These are phyloP conservation scores for Sclerotinia trifoliorum DNA, from an alignment of 2,329 filamentous ascomycete genomes.

Conservation along the genomic window DNA sequence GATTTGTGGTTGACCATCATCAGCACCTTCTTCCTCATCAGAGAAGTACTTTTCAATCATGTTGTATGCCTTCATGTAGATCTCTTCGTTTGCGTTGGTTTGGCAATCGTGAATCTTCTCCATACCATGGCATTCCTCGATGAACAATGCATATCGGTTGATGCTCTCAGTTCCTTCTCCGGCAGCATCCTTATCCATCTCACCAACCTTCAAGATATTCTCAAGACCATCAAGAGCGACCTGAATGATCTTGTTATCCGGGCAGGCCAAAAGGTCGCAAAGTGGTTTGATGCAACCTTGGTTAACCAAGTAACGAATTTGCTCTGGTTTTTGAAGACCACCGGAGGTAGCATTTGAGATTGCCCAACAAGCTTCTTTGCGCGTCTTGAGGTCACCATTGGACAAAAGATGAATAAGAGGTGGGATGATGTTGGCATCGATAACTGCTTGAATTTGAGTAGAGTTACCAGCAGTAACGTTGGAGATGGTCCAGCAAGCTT, in stretches of 20 bases:
- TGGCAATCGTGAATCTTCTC: constrained; percentile 99
- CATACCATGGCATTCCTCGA: constrained; percentile 98
- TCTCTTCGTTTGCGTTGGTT: constrained; percentile 99
- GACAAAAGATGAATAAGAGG: constrained; percentile 94
- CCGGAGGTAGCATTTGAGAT: constrained; percentile 98
- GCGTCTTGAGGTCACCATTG: constrained; percentile 97
- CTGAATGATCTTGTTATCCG: constrained; percentile 99
- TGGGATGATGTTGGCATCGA: constrained; percentile 95
- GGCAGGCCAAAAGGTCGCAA: constrained; percentile 91
- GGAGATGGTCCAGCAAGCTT: constrained; percentile 99
- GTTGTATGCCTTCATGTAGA: constrained; percentile 99
- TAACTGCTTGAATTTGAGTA: constrained; percentile 92
- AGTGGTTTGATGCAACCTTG: constrained; percentile 97
- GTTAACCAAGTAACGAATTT: constrained; percentile 91
- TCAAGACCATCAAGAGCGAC: constrained; percentile 95
- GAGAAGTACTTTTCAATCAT: constrained; percentile 99
- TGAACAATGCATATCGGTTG: constrained; percentile 96
- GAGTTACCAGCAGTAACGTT: constrained; percentile 99
- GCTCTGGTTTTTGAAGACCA: constrained; percentile 96
- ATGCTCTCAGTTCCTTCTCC: constrained; percentile 73
- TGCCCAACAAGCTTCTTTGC: constrained; percentile 99
- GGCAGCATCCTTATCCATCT: constrained; percentile 92
- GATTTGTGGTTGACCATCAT: constrained; percentile 66
- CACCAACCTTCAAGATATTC: constrained; percentile 99
- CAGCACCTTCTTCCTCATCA: constrained; percentile 83